Evolutionary conservation across 139 green algal species (phyloP), one percentile per base, ranked within the genome.

Genomic region (Astrephomene gubernaculifera): DNA sequence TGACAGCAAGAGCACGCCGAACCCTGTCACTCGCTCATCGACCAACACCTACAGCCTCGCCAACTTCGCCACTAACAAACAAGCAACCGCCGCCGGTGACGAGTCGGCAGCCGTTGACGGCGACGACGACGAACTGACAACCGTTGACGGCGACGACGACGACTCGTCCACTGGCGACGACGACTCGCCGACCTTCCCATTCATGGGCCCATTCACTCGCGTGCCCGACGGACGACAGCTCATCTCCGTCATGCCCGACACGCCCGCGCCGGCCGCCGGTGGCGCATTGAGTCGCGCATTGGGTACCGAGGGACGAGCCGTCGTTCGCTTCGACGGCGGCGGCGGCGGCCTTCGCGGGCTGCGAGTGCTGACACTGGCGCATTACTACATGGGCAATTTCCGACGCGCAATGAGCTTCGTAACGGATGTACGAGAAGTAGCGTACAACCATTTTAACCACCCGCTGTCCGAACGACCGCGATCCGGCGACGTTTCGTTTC

Each of bases 161-260:
- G n/a, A n/a, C n/a, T 17, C 17, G 35, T 12, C 39, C 24, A 12
- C 3, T 12, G 69, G 25, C 39, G 17, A 39, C 25, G 25, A 54
- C 53, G 21, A 29, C 8, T 31, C 19, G 52, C 52, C 21, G 24
- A 9, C 52, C 0, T 12, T 35, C 53, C 24, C 21, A 22, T 63
- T 1, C n/a, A n/a, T n/a, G n/a, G n/a, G n/a, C n/a, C n/a, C n/a
- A n/a, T n/a, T n/a, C n/a, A n/a, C n/a, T n/a, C 76, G 76, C 41
- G 43, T 83, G 38, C 57, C 60, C 39, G 76, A 83, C 76, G 76
- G 76, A 10, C 76, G 76, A 27, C 76, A 72, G 57, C 29, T 83
- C 2, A 29, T 83, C 2, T 31, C 12, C 12, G 39, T 83, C 2
- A 24, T 35, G 52, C 3, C 17, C 21, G 49, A 67, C 71, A 80